phyloP scores from a whole-genome alignment of 345 rosid genomes.

The Boechera stricta region DNA sequence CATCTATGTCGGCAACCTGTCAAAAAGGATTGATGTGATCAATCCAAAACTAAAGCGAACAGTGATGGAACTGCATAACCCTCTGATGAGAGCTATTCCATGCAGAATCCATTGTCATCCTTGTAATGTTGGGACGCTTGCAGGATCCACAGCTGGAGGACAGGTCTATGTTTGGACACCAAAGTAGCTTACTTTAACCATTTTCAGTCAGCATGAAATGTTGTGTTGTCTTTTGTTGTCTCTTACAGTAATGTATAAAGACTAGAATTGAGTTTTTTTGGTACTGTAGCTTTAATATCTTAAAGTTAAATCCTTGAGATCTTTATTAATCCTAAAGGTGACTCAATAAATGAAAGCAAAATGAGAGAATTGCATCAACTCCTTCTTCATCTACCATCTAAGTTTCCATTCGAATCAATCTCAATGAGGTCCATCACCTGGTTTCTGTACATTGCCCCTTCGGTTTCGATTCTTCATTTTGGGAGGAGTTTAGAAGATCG shows the following conservation, averaged over 20 bases:
- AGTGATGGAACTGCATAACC: conserved; percentile 53
- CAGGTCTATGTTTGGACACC: conserved; percentile 75
- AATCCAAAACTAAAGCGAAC: conserved; percentile 46
- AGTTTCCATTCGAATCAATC: conserved; percentile 16
- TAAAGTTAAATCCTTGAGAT: not conserved
- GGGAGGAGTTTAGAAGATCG: too few relatives aligned
- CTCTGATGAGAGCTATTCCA: conserved; percentile 62
- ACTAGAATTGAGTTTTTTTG: not conserved
- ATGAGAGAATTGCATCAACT: not conserved
- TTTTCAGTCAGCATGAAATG: conserved; percentile 4
- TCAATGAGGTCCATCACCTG: not conserved
- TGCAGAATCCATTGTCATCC: conserved; percentile 80
- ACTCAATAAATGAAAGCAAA: conserved; percentile 2
- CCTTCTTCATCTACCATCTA: conserved; percentile 1
- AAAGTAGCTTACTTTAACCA: conserved; percentile 2
- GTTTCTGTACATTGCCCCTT: too few relatives aligned
- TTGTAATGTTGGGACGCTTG: conserved; percentile 62
- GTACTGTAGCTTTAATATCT: not conserved
- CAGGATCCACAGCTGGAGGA: conserved; percentile 75
- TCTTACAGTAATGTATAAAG: not conserved
- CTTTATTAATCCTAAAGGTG: not conserved
- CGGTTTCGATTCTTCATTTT: too few relatives aligned
- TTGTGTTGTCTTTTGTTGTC: not conserved
- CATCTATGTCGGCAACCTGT: conserved; percentile 66
- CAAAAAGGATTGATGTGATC: conserved; percentile 70